phyloP scores from a whole-genome alignment of 768 basidiomycete genomes.

The Pleurotus citrinopileatus region DNA sequence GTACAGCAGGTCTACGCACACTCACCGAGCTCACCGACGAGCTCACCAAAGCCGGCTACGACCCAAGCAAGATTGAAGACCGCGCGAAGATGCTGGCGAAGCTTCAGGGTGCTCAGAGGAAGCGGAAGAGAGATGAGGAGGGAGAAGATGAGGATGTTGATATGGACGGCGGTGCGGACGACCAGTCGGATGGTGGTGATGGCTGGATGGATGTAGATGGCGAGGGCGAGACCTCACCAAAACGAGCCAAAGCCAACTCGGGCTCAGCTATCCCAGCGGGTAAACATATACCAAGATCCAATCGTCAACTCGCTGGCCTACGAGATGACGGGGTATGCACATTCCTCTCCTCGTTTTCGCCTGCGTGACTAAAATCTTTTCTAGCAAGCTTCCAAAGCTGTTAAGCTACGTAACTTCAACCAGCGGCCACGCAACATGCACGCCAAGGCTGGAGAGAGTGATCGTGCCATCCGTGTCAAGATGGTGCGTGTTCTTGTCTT shows the following conservation, averaged over 20 bases:
- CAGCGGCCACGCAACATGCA: conserved; percentile 85
- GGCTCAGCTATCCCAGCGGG: conserved; percentile 50
- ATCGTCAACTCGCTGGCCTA: conserved; percentile 79
- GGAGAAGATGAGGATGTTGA: conserved; percentile 64
- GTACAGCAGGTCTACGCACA: conserved; percentile 69
- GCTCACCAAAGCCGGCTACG: conserved; percentile 85
- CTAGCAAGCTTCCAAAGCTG: conserved; percentile 78
- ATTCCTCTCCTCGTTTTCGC: conserved; percentile 1
- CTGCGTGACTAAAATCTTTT: conserved; percentile 1
- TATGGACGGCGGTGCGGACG: conserved; percentile 40
- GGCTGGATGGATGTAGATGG: conserved; percentile 58
- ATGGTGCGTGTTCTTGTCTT: conserved; percentile 53
- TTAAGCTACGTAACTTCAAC: conserved; percentile 80
- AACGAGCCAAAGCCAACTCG: conserved; percentile 60
- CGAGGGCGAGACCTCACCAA: conserved; percentile 49
- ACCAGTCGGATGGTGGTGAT: conserved; percentile 38
- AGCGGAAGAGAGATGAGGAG: conserved; percentile 63
- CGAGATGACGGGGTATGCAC: conserved; percentile 65
- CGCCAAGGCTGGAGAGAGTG: conserved; percentile 89
- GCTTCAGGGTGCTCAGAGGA: conserved; percentile 60
- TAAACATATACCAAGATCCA: conserved; percentile 59
- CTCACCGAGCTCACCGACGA: conserved; percentile 75
- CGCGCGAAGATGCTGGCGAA: conserved; percentile 86
- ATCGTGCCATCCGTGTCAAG: conserved; percentile 77
- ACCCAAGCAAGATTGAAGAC: conserved; percentile 84